Conservation (phyloP, 1,284 basidiomycete genomes). For the Sparassis latifolia region DNA sequence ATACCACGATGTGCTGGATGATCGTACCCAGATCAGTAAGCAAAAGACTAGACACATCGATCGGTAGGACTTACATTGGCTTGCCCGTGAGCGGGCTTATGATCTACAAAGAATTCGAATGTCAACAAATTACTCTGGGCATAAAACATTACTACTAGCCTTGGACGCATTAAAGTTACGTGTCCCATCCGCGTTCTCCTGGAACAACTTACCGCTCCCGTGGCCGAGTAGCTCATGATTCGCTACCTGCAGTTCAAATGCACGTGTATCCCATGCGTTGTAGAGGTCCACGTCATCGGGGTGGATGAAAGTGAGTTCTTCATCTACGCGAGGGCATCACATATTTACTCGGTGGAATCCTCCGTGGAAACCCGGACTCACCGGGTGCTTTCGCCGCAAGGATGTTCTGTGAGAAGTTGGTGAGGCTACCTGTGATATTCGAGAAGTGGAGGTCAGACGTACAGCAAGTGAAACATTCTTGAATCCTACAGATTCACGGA, state of each 20-base stretch:
- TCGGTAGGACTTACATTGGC: constrained; percentile 48
- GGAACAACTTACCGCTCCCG: constrained; percentile 75
- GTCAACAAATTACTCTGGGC: neutral
- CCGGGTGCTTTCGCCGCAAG: constrained; percentile 80
- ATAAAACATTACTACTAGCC: constrained; percentile 22
- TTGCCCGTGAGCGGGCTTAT: constrained; percentile 83
- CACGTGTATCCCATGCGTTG: constrained; percentile 67
- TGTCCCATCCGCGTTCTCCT: constrained; percentile 66
- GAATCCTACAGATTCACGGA: constrained; percentile 74
- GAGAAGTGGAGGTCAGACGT: constrained; percentile 18
- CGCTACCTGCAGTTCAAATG: constrained; percentile 82
- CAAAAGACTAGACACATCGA: neutral
- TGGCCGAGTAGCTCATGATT: constrained; percentile 81
- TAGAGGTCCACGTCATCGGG: constrained; percentile 65
- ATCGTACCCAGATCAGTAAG: neutral
- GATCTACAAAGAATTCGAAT: constrained; percentile 34
- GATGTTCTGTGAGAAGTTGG: constrained; percentile 47
- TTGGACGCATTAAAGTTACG: constrained; percentile 74
- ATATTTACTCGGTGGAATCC: neutral
- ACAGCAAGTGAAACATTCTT: constrained; percentile 78
- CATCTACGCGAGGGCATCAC: constrained; percentile 36
- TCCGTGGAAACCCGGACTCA: constrained; percentile 24
- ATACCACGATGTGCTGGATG: constrained; percentile 68
- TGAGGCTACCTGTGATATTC: neutral
- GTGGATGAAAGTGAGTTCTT: constrained; percentile 75